Conservation (phyloP, 164 flowering plant species). For the Euptelea pleiosperma region DNA sequence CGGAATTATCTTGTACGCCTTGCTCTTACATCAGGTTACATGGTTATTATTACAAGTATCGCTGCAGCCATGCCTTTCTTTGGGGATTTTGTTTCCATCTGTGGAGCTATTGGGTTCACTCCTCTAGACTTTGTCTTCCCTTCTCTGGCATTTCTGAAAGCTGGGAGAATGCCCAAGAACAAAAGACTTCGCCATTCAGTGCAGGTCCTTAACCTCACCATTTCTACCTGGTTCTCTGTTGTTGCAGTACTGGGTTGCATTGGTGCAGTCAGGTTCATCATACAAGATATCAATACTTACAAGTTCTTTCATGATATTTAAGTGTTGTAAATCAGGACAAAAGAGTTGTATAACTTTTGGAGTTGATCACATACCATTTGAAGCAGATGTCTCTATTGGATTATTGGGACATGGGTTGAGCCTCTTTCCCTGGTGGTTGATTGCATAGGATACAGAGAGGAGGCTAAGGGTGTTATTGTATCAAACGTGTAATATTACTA, state of each 20-base stretch:
- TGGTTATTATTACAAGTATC: conserved; percentile 33
- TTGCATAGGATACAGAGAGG: too few species aligned
- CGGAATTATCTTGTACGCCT: conserved; percentile 24
- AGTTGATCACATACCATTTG: too few species aligned
- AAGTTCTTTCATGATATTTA: conserved; percentile 49
- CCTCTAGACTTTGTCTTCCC: conserved; percentile 66
- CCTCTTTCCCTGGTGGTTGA: too few species aligned
- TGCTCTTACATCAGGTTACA: conserved; percentile 32
- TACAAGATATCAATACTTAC: conserved; percentile 41
- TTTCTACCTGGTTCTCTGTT: conserved; percentile 48
- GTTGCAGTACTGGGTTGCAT: conserved; percentile 59
- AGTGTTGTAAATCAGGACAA: too few species aligned
- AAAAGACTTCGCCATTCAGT: conserved; percentile 13
- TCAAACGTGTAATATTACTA: too few species aligned
- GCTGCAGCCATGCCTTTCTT: conserved; percentile 72
- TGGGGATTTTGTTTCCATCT: conserved; percentile 60
- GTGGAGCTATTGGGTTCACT: conserved; percentile 71
- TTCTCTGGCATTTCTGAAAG: conserved; percentile 47
- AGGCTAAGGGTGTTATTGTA: too few species aligned
- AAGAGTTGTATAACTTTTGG: too few species aligned
- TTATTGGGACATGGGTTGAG: too few species aligned
- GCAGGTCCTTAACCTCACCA: conserved; percentile 31
- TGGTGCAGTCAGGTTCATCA: conserved; percentile 46
- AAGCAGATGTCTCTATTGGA: too few species aligned
- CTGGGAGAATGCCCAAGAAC: conserved; percentile 40